phyloP scores from a whole-genome alignment of 1,284 basidiomycete genomes.

The Trichosporon coremiiforme region DNA sequence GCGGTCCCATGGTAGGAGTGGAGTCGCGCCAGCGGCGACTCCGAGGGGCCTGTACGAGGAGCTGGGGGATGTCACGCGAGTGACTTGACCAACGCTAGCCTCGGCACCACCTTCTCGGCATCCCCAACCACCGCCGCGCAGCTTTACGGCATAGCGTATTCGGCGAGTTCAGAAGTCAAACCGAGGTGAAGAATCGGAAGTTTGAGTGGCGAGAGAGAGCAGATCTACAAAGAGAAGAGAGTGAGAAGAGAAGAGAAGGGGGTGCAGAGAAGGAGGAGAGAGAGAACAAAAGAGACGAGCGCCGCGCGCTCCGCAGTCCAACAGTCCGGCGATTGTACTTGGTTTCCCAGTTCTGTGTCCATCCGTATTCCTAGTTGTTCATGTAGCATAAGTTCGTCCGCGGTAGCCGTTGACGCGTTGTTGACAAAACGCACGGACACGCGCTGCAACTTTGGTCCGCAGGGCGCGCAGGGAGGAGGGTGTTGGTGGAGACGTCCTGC shows the following conservation, averaged over 20 bases:
- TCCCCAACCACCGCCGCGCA: no score
- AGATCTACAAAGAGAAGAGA: neutral
- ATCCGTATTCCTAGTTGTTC: neutral
- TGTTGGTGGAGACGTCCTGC: no score
- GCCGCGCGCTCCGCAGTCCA: neutral
- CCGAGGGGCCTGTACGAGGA: no score
- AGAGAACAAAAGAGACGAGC: neutral
- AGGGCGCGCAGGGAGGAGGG: no score
- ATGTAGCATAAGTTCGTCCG: no score
- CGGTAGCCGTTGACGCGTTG: no score
- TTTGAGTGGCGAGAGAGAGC: neutral
- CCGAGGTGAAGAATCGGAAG: no score
- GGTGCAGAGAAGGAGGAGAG: neutral
- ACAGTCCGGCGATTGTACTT: neutral
- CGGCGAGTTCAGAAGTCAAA: no score
- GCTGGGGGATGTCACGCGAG: neutral
- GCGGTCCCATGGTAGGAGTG: neutral
- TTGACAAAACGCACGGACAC: no score
- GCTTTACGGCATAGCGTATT: neutral
- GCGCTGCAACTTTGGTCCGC: no score
- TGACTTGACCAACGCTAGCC: neutral
- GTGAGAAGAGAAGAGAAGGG: neutral
- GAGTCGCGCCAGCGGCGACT: no score
- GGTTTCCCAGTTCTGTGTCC: neutral
- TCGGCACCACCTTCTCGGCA: no score